Evolutionary conservation across 148 eudicot genomes (phyloP), one percentile per base, ranked within the genome.

Genomic region (Fallopia convolvulus): DNA sequence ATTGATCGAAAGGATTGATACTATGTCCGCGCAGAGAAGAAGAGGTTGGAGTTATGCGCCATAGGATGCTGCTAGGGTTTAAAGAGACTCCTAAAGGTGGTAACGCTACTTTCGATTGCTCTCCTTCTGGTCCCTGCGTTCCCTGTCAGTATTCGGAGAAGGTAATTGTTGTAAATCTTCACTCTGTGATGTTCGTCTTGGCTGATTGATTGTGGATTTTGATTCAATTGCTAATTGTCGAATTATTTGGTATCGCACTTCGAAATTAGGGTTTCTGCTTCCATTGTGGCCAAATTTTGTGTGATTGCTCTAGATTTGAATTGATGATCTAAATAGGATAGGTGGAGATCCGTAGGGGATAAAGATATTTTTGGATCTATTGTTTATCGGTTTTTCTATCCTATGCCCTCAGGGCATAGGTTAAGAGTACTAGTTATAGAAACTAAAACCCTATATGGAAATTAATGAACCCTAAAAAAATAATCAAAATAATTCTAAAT

Each of bases 51-150:
- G 33, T 21, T 70, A 44, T 70, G 10, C 80, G 81, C 66, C 82
- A 79, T 26, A 77, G 91, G 74, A 47, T 65, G 15, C 74, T 91
- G 78, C 77, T 87, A 85, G 83, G 93, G 78, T 86, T 94, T 75
- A 88, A 82, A 79, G 98, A 92, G 72, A 92, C 85, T 32, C 85
- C 86, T 0, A 68, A 52, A 3, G 91, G 90, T 60, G 83, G 84
- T 36, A 92, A 89, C 82, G 30, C 82, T 30, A 92, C 97, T 39
- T 92, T 84, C 76, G 97, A 92, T 32, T 94, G 98, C 79, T 85
- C 95, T 46, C 97, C 97, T 82, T 92, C 97, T 39, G 98, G 95
- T 53, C 91, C 98, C 76, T 94, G 98, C 78, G 79, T 94, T 61
- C 85, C 92, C 42, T 94, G 97, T 75, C 83, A 84, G 30, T 91